Evolutionary conservation across 768 basidiomycete genomes (phyloP), one percentile per base, ranked within the genome.

Genomic region (Pilatotrama ljubarskyi): DNA sequence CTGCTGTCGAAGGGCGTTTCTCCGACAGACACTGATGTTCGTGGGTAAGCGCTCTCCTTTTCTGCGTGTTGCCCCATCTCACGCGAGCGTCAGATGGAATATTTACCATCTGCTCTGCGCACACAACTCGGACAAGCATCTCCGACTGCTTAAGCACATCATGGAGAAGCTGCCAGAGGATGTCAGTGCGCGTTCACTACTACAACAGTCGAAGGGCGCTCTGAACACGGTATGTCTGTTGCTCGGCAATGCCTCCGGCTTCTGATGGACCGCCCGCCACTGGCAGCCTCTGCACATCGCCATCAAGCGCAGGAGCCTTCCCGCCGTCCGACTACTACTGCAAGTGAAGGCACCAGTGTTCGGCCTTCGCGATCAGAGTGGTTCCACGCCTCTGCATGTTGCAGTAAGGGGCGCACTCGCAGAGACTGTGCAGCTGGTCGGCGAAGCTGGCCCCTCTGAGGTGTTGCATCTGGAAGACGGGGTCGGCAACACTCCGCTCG

Each of bases 271-370:
- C 43, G 42, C 14, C 26, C 43, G 42, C 14, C 44, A 26, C 3
- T 18, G 55, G 43, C 17, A 86, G 85, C 84, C 85, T 8, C 71
- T 86, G 6, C 83, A 82, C 61, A 41, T 84, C n/a, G 82, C 82
- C 4, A 79, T 82, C 14, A 79, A 80, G 59, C 43, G 38, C 0
- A 75, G 73, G 0, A 60, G 64, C 7, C 67, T 70, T 8, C 51
- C 64, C 0, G 54, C 74, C 4, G 75, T 79, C 44, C 29, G 46
- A 8, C 7, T 62, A 35, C 63, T 83, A 14, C 70, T 74, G 3
- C 78, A 76, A 46, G 73, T 75, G 7, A 73, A 70, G 41, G 58
- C 75, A 0, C 65, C 74, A 14, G 41, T 58, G 5, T 70, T 79
- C 25, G 64, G 78, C 4, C 64, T 75, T 8, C 79, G 75, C 32